Evolutionary conservation across 2,329 filamentous ascomycete species (phyloP).

Genomic region (Proliferodiscus dingleyae): DNA sequence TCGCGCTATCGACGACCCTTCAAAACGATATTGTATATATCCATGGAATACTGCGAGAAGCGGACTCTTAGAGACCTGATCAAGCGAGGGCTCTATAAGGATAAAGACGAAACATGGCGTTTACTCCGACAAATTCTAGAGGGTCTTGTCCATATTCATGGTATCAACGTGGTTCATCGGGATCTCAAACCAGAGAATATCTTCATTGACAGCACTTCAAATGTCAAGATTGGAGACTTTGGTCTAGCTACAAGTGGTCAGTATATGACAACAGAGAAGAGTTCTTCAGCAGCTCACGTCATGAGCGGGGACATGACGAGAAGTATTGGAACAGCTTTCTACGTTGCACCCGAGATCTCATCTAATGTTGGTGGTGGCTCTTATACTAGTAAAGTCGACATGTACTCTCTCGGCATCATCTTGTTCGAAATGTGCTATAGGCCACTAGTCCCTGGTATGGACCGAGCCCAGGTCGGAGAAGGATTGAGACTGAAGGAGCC

Average conservation of each 20-base stretch:
- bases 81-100: conserved; percentile 65
- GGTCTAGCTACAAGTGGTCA: conserved; percentile 88
- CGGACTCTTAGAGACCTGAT: conserved; percentile 82
- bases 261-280: conserved; percentile 55
- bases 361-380: conserved; percentile 67
- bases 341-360: conserved; percentile 87
- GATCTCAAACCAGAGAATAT: conserved; percentile 97
- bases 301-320: conserved; percentile 58
- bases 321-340: conserved; percentile 75
- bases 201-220: conserved; percentile 86
- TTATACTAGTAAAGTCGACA: conserved; percentile 94
- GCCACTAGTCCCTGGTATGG: conserved; percentile 54
- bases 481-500: conserved; percentile 64
- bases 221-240: conserved; percentile 95
- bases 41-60: conserved; percentile 98
- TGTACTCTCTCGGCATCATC: conserved; percentile 96
- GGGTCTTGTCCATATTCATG: conserved; percentile 84
- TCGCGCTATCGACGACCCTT: conserved; percentile 45
- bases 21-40: conserved; percentile 83
- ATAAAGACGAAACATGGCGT: conserved; percentile 78
- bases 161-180: conserved; percentile 86
- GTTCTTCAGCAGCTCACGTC: conserved; percentile 17
- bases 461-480: conserved; percentile 59
- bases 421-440: conserved; percentile 96
- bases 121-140: conserved; percentile 88